A percentile compares a stretch with the other conserved stretches of the same genome.
Conservation (phyloP, 2,329 filamentous ascomycete species). For the Erysiphe pulchra region DNA sequence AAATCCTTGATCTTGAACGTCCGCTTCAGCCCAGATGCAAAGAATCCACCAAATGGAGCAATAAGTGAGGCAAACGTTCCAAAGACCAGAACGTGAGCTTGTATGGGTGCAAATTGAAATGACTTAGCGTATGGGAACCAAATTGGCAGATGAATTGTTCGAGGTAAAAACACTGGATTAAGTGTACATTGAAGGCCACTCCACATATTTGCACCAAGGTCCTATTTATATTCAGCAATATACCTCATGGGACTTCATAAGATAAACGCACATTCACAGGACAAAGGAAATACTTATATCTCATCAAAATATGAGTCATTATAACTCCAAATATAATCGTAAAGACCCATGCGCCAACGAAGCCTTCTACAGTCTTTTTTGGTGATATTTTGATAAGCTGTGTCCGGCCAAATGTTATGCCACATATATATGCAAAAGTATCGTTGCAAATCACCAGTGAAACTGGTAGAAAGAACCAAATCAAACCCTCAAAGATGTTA, state of each 20-base stretch:
- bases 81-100: conserved; percentile 75
- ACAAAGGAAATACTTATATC: conserved; percentile 94
- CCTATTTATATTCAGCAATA: conserved; percentile 16
- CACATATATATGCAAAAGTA: conserved; percentile 93
- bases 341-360: conserved; percentile 88
- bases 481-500: conserved; percentile 98
- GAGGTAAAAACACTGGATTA: conserved; percentile 74
- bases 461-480: conserved; percentile 96
- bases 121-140: conserved; percentile 48
- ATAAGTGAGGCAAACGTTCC: conserved; percentile 90
- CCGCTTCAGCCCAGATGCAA: conserved; percentile 87
- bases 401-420: conserved; percentile 86
- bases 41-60: conserved; percentile 93
- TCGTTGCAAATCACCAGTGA: conserved; percentile 95
- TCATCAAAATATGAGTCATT: conserved; percentile 62
- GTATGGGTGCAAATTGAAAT: conserved; percentile 62
- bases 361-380: conserved; percentile 98
- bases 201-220: conserved; percentile 80
- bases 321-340: conserved; percentile 66
- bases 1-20: conserved; percentile 99
- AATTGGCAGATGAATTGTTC: conserved; percentile 45
- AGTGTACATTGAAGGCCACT: conserved; percentile 72
- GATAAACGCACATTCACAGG: conserved; percentile 49
- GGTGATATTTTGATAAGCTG: conserved; percentile 95
- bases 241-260: not conserved